phyloP scores from a whole-genome alignment of 1,284 basidiomycete genomes.

The Microbotryomycetes sp. region DNA sequence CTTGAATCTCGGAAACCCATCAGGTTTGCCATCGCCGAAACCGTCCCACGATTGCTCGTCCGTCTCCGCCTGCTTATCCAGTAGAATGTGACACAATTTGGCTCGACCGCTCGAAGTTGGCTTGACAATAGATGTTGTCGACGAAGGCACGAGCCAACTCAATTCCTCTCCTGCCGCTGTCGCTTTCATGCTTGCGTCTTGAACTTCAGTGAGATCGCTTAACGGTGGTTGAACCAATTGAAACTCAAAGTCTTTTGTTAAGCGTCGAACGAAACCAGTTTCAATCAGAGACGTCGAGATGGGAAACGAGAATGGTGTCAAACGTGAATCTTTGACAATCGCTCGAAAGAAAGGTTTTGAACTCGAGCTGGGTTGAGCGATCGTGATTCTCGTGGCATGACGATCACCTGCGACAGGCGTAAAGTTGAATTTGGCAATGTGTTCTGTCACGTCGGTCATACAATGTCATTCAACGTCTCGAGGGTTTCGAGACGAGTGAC shows the following conservation, averaged over 20 bases:
- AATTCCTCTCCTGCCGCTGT: not conserved
- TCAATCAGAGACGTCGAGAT: slow-evolving; percentile 17
- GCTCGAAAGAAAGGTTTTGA: slow-evolving; percentile 24
- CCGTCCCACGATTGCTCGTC: too few species aligned
- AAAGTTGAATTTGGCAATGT: slow-evolving; percentile 28
- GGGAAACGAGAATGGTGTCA: slow-evolving; percentile 14
- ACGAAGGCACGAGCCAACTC: not conserved
- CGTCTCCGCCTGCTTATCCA: not conserved
- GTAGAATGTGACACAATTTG: not conserved
- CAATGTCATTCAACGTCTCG: too few species aligned
- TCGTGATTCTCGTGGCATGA: not conserved
- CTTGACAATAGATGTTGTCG: slow-evolving; percentile 4
- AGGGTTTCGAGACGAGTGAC: not conserved
- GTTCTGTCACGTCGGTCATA: slow-evolving; percentile 8
- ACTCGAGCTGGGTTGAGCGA: slow-evolving; percentile 5
- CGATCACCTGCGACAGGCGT: not conserved
- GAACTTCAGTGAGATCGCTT: not conserved
- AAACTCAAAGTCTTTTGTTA: slow-evolving; percentile 3
- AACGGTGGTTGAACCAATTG: slow-evolving; percentile 14
- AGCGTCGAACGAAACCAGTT: not conserved
- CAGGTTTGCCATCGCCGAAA: slow-evolving; percentile 21
- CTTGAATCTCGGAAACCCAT: slow-evolving; percentile 10
- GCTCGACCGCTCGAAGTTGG: slow-evolving; percentile 4
- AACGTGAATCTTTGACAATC: slow-evolving; percentile 9
- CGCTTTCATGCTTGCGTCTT: not conserved